Percentiles rank a stretch among this genome's conserved stretches.
These are phyloP conservation scores for Myrica gale DNA, from an alignment of 306 rosid species.

Conservation along the genomic window DNA sequence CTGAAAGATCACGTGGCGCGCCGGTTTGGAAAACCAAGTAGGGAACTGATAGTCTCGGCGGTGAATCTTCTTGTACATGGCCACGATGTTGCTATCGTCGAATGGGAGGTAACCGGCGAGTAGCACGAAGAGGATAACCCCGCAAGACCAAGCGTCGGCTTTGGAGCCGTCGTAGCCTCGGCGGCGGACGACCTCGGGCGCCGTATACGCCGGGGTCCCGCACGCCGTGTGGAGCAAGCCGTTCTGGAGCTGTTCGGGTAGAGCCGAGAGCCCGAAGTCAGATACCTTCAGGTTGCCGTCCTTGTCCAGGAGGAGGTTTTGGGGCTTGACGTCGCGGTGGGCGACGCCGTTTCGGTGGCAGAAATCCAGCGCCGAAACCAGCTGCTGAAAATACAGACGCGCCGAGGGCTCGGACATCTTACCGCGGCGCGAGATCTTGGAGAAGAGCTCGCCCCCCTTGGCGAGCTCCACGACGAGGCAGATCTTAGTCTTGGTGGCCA, in stretches of 20 bases:
- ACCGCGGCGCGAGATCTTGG: conserved; percentile 53
- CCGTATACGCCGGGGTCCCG: conserved; percentile 87
- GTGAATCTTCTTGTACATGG: conserved; percentile 58
- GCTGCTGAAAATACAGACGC: conserved; percentile 68
- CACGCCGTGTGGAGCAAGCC: conserved; percentile 87
- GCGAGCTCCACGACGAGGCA: conserved; percentile 80
- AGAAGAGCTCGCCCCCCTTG: conserved; percentile 76
- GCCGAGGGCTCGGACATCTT: conserved; percentile 46
- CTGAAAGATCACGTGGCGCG: conserved; percentile 48
- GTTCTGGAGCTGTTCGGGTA: conserved; percentile 70
- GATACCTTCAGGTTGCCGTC: conserved; percentile 70
- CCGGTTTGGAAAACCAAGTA: conserved; percentile 53
- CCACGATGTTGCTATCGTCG: conserved; percentile 53
- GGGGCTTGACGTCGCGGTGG: conserved; percentile 90
- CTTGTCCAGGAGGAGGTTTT: conserved; percentile 71
- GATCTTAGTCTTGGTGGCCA: conserved; percentile 84
- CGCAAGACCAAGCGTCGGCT: conserved; percentile 96
- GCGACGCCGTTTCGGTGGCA: conserved; percentile 81
- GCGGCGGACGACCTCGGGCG: conserved; percentile 72
- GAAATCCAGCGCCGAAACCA: conserved; percentile 66
- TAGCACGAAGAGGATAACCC: conserved; percentile 65
- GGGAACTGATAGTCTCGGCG: conserved; percentile 64
- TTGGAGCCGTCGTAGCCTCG: conserved; percentile 69
- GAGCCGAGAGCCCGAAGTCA: conserved; percentile 85
- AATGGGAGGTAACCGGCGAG: conserved; percentile 77